Evolutionary conservation across 2,329 filamentous ascomycete genomes (phyloP), one percentile per base, ranked within the genome.

Genomic region (Septoria petroselini): DNA sequence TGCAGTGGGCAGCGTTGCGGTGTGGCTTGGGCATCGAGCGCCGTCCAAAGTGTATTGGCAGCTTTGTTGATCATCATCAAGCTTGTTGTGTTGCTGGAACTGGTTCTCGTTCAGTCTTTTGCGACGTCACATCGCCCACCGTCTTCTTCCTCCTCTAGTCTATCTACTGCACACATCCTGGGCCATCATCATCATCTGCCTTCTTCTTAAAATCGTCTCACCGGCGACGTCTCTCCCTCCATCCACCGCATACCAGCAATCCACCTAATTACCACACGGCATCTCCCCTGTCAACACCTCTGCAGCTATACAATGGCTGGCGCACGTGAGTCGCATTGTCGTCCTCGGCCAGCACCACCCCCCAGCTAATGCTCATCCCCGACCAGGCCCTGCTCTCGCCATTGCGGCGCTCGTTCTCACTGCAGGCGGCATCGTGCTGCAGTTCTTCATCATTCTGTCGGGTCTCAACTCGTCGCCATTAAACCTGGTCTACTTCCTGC

Each of bases 401-500:
- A 65, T 81, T 39, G 55, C 75, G 40, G 82, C 82, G 65, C 72
- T 86, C 51, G 68, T 86, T 60, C 72, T 86, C 54, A 75, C 83
- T 54, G 81, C 79, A 38, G 81, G 75, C 37, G 77, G 81, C 45
- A 72, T 84, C 44, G 69, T 86, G 21, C 69, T 88, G 55, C 78
- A 84, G 60, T 80, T 86, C 69, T 76, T 87, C 60, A 78, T 83
- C 56, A 73, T 87, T 41, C 73, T 87, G 37, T 82, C 77, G 34
- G 84, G 84, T 52, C 70, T 73, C 49, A 73, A 81, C 62, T 67
- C 64, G 35, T 72, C 63, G 11, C 83, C 84, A 1, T 74, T 94
- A 48, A 81, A 86, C 68, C 73, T 83, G 52, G 89, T 90, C 58
- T 96, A 89, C 72, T 95, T 96, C 76, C 81, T 97, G 25, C 77